Evolutionary conservation across 2,329 filamentous ascomycete species (phyloP), one percentile per base, ranked within the genome.

Genomic region (Trichoderma sp.): DNA sequence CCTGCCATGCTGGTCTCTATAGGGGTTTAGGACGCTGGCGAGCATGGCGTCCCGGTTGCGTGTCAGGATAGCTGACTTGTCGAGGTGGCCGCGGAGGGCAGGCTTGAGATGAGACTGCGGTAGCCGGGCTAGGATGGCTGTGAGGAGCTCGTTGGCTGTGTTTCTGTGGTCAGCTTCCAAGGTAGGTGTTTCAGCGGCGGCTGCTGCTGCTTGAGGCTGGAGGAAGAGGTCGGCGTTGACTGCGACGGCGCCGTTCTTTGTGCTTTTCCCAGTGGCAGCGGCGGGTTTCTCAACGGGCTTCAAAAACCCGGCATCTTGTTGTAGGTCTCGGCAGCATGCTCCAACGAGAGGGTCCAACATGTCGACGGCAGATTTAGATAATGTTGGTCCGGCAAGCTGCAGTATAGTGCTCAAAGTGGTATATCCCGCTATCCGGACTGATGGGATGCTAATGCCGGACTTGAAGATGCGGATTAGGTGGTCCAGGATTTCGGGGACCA

Each of bases 21-120:
- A 87, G 0, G 93, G 92, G 77, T 95, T 93, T 68, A 97, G 81
- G 13, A 96, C 89, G 76, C 92, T 94, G 6, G 93, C 88, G 12
- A 95, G 75, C 86, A 97, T 92, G 50, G 91, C 90, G 35, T 89
- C 83, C 74, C 88, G 89, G 76, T 90, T 84, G 68, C 85, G 84
- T 5, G 84, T 86, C 25, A 97, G 80, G 67, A 97, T 90, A 22
- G 92, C 91, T 3, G 92, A 92, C 71, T 92, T 90, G 74, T 97
- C 93, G 70, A 97, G 84, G 58, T 92, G 87, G 12, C 89, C 86
- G 63, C 94, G 89, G 22, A 92, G 76, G 2, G 90, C 87, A 9
- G 90, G 87, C n/a, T 90, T 86, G 42, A 97, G 79, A 74, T 88
- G 84, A 59, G 87, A 83, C 67, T 90, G 87, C 1, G 90, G 88